A percentile compares a stretch with the other conserved stretches of the same genome.
Evolutionary conservation across 495 filamentous ascomycete genomes (phyloP).

Genomic region (Trichoderma reesei): DNA sequence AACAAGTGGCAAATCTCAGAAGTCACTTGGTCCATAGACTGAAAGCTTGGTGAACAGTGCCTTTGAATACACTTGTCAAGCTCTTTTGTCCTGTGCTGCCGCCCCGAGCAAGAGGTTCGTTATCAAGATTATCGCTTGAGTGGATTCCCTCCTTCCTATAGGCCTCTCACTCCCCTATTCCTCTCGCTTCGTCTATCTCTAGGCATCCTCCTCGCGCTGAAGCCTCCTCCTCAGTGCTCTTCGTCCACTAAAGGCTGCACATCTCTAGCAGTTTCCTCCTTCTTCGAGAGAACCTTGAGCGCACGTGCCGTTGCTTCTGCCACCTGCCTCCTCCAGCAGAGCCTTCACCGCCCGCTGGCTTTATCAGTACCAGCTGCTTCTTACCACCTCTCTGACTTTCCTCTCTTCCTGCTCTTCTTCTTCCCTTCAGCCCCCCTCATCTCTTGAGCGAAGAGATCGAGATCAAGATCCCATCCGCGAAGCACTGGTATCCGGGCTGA

Average conservation of each 20-base stretch:
- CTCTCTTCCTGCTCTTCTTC: constrained; percentile 11
- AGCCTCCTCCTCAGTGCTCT: not conserved
- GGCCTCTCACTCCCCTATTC: not conserved
- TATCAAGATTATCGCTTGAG: not conserved
- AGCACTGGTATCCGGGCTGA: no score
- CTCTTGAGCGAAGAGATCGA: no score
- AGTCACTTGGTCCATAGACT: not conserved
- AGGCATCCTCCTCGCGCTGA: not conserved
- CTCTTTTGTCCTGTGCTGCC: not conserved
- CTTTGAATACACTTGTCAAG: not conserved
- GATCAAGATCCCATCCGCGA: no score
- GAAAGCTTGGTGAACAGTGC: not conserved
- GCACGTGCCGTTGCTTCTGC: not conserved
- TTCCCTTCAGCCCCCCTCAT: constrained; percentile 13
- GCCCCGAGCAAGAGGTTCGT: not conserved
- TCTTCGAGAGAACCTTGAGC: not conserved
- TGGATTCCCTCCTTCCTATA: not conserved
- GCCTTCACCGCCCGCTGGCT: not conserved
- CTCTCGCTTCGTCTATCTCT: not conserved
- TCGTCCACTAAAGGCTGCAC: not conserved
- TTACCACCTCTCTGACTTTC: constrained; percentile 10
- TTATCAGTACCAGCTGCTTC: not conserved
- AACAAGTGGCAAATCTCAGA: no score
- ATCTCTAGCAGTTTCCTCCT: not conserved
- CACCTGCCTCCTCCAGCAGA: not conserved